Conservation (phyloP, 1,284 basidiomycete genomes). For the Ustilago sp. region DNA sequence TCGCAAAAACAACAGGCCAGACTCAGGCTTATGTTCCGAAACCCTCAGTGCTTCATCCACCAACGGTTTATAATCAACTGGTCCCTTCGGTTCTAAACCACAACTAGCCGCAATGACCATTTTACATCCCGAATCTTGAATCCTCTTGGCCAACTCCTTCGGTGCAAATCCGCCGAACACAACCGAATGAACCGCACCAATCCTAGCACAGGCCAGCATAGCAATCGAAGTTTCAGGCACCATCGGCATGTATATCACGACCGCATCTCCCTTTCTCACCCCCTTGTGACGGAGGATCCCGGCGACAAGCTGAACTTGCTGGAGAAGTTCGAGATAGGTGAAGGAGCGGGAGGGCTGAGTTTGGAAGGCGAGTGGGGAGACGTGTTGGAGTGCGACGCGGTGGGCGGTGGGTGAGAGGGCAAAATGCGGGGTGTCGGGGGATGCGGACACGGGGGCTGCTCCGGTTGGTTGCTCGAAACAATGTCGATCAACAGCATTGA, state of each 20-base stretch:
- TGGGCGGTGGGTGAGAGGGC: slow-evolving; percentile 45
- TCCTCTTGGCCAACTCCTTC: slow-evolving; percentile 63
- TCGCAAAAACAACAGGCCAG: slow-evolving; percentile 52
- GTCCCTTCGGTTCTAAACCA: slow-evolving; percentile 64
- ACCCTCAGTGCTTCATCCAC: slow-evolving; percentile 57
- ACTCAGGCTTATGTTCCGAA: slow-evolving; percentile 54
- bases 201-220: slow-evolving; percentile 63
- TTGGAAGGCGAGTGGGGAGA: slow-evolving; percentile 58
- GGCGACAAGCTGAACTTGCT: slow-evolving; percentile 59
- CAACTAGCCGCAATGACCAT: slow-evolving; percentile 62
- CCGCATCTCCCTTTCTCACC: slow-evolving; percentile 62
- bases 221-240: slow-evolving; percentile 64
- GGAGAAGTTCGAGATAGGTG: slow-evolving; percentile 60
- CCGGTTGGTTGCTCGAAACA: slow-evolving; percentile 41
- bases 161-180: slow-evolving; percentile 68
- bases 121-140: slow-evolving; percentile 59
- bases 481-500: slow-evolving; percentile 49
- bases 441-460: slow-evolving; percentile 45
- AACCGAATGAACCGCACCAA: slow-evolving; percentile 68
- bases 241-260: slow-evolving; percentile 68
- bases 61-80: slow-evolving; percentile 64
- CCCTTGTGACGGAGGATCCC: slow-evolving; percentile 58
- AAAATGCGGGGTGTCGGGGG: slow-evolving; percentile 54
- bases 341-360: slow-evolving; percentile 46
- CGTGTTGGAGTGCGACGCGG: slow-evolving; percentile 54